Base-by-base conservation (phyloP, 768 basidiomycete genomes). In the Agrocybe chaxingu region DNA sequence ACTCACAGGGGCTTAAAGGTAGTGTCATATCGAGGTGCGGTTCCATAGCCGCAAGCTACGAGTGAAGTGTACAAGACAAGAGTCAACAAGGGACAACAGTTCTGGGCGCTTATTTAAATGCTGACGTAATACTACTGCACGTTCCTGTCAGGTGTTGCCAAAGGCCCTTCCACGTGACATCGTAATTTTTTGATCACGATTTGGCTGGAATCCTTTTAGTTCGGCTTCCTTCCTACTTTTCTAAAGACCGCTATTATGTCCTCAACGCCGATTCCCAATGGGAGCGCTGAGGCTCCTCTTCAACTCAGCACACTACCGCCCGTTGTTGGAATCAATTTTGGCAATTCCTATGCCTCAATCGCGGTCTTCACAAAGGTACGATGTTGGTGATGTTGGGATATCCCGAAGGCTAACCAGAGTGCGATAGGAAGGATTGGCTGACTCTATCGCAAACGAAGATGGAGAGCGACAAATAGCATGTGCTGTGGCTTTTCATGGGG, bases 381-480 rank as follows among this genome's bases (percentile, higher is more conserved):
- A 24, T 5, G 24, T 5, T 5, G 5, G 24, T 5, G 24, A 24
- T 24, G 24, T 24, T 24, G 24, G 24, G 24, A 24, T 24, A 24
- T 24, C 24, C 24, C 24, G 24, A 24, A 24, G 5, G 24, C 24
- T 24, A 24, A 24, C 24, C 24, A 24, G 24, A 24, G 24, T 24
- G 24, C 24, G 24, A 32, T 48, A 95, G 92, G 93, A 97, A 70
- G 91, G 91, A 9, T 74, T 89, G 30, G 87, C 95, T 38, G 91
- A 94, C 63, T 96, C 92, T 65, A 98, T 98, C 53, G 97, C 95
- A 4, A 98, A 98, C 66, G 95, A 98, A 65, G 96, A 98, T 65
- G 96, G 97, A 30, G 96, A 98, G 65, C 87, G 97, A 31, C 96
- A 99, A 72, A 98, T 99, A 61, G 93, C 93, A 0, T 92, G 91